Evolutionary conservation across 169 alveolate species (phyloP).

Genomic region (Theileria luwenshuni): DNA sequence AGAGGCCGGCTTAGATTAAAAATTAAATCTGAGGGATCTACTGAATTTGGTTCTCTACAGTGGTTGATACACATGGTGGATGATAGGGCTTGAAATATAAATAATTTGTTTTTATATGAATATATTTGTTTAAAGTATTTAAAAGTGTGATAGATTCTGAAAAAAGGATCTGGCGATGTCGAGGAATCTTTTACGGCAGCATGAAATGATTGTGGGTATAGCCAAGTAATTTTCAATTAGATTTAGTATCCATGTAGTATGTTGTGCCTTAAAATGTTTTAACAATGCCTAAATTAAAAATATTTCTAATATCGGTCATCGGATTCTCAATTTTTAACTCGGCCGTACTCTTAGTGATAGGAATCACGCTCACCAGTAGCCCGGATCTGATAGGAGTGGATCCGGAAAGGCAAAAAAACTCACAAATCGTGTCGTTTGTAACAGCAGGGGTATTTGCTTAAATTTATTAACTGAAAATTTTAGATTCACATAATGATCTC

Average conservation of each 20-base stretch:
- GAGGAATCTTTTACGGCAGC: no score
- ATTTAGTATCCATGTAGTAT: neutral
- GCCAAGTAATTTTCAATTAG: neutral
- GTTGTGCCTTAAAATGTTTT: neutral
- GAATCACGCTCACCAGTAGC: constrained; percentile 33
- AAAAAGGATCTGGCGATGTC: no score
- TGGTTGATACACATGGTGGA: no score
- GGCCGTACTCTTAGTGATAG: constrained; percentile 35
- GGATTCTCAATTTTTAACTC: constrained; percentile 30
- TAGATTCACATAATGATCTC: constrained; percentile 34
- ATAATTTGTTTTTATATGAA: no score
- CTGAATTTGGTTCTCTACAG: no score
- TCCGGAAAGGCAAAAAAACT: constrained; percentile 27
- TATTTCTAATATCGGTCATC: constrained; percentile 25
- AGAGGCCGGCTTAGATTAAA: no score
- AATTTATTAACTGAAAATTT: neutral
- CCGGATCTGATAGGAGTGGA: constrained; percentile 32
- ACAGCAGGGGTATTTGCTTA: constrained; percentile 59
- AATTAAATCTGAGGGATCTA: no score
- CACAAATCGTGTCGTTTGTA: constrained; percentile 54
- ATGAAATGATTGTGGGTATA: constrained; percentile 12
- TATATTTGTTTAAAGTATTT: no score
- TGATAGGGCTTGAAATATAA: no score
- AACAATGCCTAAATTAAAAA: constrained; percentile 15
- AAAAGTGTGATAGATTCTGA: no score